These are phyloP conservation scores for Coemansia sp. DNA, from an alignment of 371 early-diverging fungal genomes.

Conservation along the genomic window DNA sequence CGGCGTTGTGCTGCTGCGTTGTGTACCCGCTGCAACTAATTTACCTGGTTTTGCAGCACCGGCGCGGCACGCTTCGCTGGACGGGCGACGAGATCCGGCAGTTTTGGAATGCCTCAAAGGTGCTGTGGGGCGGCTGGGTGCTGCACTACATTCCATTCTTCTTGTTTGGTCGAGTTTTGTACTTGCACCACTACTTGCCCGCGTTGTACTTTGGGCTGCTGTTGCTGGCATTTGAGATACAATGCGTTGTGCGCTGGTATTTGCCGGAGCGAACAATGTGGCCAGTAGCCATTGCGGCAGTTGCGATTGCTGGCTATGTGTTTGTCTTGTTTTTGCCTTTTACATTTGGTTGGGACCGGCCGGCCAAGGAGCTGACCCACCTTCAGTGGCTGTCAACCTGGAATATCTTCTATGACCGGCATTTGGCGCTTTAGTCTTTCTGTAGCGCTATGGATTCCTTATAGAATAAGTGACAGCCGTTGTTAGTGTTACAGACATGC, in stretches of 20 bases:
- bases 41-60: slow-evolving; percentile 13
- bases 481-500: too few species aligned
- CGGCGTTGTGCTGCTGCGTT: slow-evolving; percentile 62
- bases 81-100: slow-evolving; percentile 67
- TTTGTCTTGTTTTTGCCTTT: slow-evolving; percentile 77
- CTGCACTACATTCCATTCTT: slow-evolving; percentile 96
- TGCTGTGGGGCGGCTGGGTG: slow-evolving; percentile 84
- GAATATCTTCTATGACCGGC: slow-evolving; percentile 42
- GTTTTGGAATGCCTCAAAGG: slow-evolving; percentile 68
- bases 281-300: slow-evolving; percentile 40
- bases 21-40: slow-evolving; percentile 51
- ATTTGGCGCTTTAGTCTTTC: not conserved
- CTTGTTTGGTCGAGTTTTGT: slow-evolving; percentile 96
- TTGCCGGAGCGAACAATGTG: slow-evolving; percentile 17
- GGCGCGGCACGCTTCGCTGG: slow-evolving; percentile 64
- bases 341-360: slow-evolving; percentile 74
- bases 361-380: slow-evolving; percentile 56
- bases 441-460: too few species aligned
- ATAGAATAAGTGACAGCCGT: too few species aligned
- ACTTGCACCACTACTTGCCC: slow-evolving; percentile 98
- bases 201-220: slow-evolving; percentile 93
- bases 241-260: slow-evolving; percentile 58
- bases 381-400: slow-evolving; percentile 59
- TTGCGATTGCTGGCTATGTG: slow-evolving; percentile 51
- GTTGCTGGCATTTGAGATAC: slow-evolving; percentile 69